A percentile compares a stretch with the other conserved stretches of the same genome.
These are phyloP conservation scores for Candida sithepensis DNA, from an alignment of 805 yeast genomes.

Conservation along the genomic window DNA sequence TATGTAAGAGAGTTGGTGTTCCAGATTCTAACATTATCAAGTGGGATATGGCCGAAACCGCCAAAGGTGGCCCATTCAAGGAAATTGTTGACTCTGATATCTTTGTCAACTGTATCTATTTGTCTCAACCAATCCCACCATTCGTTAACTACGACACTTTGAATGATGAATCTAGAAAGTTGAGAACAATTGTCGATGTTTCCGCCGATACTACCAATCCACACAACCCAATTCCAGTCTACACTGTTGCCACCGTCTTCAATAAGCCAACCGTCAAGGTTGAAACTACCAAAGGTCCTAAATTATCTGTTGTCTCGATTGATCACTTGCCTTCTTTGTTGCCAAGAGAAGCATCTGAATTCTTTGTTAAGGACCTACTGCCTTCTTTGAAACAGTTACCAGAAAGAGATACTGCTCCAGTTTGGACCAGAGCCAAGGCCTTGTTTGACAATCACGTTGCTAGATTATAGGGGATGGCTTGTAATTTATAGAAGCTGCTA, in stretches of 20 bases:
- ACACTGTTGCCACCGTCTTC: slow-evolving; percentile 85
- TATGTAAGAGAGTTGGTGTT: slow-evolving; percentile 77
- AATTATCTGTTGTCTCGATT: slow-evolving; percentile 86
- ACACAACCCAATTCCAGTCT: slow-evolving; percentile 96
- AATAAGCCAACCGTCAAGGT: slow-evolving; percentile 87
- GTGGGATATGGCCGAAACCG: slow-evolving; percentile 98
- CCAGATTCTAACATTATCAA: slow-evolving; percentile 79
- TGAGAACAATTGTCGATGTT: slow-evolving; percentile 93
- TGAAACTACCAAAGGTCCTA: slow-evolving; percentile 74
- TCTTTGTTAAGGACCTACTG: slow-evolving; percentile 78
- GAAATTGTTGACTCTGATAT: slow-evolving; percentile 88
- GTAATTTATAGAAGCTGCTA: not conserved
- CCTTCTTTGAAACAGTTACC: slow-evolving; percentile 88
- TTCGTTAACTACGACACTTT: slow-evolving; percentile 70
- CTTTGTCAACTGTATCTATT: slow-evolving; percentile 93
- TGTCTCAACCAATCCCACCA: slow-evolving; percentile 91
- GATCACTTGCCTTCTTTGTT: slow-evolving; percentile 94
- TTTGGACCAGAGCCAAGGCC: slow-evolving; percentile 86
- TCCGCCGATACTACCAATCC: slow-evolving; percentile 99
- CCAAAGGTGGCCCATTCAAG: slow-evolving; percentile 94
- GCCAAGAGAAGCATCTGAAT: slow-evolving; percentile 97
- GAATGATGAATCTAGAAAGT: slow-evolving; percentile 64
- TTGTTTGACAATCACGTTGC: slow-evolving; percentile 82
- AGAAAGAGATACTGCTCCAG: slow-evolving; percentile 76
- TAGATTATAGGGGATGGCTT: slow-evolving; percentile 38